Conservation (phyloP, 208 protist genomes). For the Leishmania lainsoni region DNA sequence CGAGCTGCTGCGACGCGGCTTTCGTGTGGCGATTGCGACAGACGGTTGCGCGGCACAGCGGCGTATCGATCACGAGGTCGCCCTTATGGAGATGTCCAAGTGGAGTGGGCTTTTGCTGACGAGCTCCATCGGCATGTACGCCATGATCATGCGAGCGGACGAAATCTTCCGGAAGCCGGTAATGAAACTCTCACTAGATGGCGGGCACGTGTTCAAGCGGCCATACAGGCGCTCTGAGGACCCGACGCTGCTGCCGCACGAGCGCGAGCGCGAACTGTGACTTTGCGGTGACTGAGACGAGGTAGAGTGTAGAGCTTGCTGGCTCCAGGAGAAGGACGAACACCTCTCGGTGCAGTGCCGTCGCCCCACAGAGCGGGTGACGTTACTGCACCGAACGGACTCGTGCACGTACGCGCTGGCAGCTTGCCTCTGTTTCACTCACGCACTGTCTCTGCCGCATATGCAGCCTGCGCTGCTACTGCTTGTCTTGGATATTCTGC, state of each 20-base stretch:
- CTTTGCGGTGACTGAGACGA: not conserved
- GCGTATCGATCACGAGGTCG: conserved; percentile 43
- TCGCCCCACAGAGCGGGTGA: not conserved
- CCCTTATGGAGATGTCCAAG: conserved; percentile 42
- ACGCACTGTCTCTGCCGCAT: not conserved
- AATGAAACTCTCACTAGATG: conserved; percentile 20
- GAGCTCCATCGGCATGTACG: conserved; percentile 20
- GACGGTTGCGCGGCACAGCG: conserved; percentile 59
- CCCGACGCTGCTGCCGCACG: conserved; percentile 8
- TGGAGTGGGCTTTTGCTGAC: conserved; percentile 49
- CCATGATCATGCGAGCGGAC: conserved; percentile 33
- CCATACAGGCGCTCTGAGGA: conserved; percentile 21
- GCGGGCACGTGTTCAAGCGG: conserved; percentile 10
- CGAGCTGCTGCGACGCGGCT: conserved; percentile 51
- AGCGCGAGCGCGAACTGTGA: conserved; percentile 1
- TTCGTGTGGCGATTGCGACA: conserved; percentile 49
- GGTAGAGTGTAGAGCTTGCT: not conserved
- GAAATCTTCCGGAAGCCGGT: conserved; percentile 15
- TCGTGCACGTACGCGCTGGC: not conserved
- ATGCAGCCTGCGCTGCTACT: not conserved
- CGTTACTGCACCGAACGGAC: not conserved
- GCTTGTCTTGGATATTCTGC: not conserved
- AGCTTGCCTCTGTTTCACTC: not conserved
- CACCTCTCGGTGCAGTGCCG: not conserved
- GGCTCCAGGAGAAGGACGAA: not conserved